phyloP scores from a whole-genome alignment of 2,329 filamentous ascomycete genomes.

The Chaetomiaceae sp. region DNA sequence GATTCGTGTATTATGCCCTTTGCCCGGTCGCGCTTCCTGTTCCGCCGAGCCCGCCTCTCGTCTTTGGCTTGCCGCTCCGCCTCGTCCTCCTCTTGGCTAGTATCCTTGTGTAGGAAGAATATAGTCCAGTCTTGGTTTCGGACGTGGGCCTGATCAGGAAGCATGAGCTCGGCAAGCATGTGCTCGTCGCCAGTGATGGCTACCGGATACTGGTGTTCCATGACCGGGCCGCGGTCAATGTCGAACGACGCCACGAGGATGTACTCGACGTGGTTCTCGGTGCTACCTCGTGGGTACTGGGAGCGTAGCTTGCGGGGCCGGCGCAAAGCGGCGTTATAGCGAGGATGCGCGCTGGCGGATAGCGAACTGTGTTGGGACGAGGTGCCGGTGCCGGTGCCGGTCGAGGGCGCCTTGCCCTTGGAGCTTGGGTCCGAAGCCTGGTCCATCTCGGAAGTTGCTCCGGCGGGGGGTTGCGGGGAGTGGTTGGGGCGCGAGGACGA shows the following conservation, averaged over 20 bases:
- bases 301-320: conserved; percentile 59
- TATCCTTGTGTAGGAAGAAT: conserved; percentile 97
- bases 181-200: conserved; percentile 96
- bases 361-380: conserved; percentile 59
- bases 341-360: conserved; percentile 41
- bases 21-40: conserved; percentile 46
- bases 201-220: conserved; percentile 97
- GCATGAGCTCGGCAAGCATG: conserved; percentile 97
- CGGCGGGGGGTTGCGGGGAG: conserved; percentile 47
- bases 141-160: conserved; percentile 93
- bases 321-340: conserved; percentile 48
- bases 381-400: conserved; percentile 50
- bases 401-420: conserved; percentile 57
- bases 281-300: conserved; percentile 68
- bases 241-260: conserved; percentile 97
- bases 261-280: conserved; percentile 96
- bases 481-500: conserved; percentile 52
- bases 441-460: conserved; percentile 44
- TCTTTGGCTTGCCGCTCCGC: conserved; percentile 58
- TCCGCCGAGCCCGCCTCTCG: conserved; percentile 48
- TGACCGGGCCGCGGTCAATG: conserved; percentile 90
- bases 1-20: conserved; percentile 38
- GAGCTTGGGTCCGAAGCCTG: conserved; percentile 56
- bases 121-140: conserved; percentile 98
- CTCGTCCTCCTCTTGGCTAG: conserved; percentile 76